phyloP scores from a whole-genome alignment of 495 filamentous ascomycete genomes.

The Astrothelium macrocarpum region DNA sequence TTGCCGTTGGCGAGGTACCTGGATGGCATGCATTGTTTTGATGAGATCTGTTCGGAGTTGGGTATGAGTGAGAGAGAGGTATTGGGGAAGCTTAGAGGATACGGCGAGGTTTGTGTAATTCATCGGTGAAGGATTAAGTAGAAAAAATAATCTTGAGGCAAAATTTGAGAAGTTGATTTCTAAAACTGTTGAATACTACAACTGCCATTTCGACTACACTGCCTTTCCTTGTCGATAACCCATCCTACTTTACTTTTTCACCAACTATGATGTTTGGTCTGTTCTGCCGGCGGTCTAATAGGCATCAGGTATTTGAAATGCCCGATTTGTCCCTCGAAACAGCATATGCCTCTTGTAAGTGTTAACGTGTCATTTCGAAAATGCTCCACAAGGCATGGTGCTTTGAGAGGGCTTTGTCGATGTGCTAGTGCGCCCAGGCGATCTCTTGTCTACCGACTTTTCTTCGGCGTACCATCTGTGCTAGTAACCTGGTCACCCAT shows the following conservation, averaged over 20 bases:
- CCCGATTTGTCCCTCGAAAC: neutral
- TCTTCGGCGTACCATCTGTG: slow-evolving; percentile 49
- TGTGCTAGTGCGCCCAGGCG: neutral
- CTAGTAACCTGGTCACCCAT: slow-evolving; percentile 68
- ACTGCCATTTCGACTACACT: neutral
- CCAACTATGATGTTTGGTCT: neutral
- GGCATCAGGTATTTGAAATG: neutral
- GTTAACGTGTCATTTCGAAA: too few species aligned
- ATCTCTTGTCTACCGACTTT: slow-evolving; percentile 23
- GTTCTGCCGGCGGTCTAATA: neutral
- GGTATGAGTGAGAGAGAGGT: slow-evolving; percentile 50
- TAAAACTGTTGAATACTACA: neutral
- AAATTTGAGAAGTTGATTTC: neutral
- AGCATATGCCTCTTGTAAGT: too few species aligned
- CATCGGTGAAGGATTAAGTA: too few species aligned
- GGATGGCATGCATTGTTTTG: slow-evolving; percentile 75
- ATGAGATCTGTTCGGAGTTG: slow-evolving; percentile 81
- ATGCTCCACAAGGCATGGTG: neutral
- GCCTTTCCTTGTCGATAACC: neutral
- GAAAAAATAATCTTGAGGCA: too few species aligned
- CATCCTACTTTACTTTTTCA: neutral
- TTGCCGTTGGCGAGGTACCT: slow-evolving; percentile 52
- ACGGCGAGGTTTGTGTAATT: slow-evolving; percentile 17
- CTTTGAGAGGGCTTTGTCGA: neutral
- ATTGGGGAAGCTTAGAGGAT: slow-evolving; percentile 23